These are phyloP conservation scores for Beauveria bassiana DNA, from an alignment of 2,329 filamentous ascomycete genomes.

Conservation along the genomic window DNA sequence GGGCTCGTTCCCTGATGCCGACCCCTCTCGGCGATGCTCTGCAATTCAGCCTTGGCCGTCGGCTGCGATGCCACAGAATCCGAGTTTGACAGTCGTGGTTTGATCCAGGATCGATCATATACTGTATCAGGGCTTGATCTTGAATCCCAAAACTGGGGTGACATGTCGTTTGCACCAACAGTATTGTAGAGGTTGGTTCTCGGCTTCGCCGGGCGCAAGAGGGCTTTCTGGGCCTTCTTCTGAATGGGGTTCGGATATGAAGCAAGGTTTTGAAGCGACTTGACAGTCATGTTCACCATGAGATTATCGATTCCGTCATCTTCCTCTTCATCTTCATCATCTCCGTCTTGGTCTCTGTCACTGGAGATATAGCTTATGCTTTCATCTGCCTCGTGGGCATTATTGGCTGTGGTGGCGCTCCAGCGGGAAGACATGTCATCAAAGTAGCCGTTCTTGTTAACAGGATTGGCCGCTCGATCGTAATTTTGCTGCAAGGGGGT, in stretches of 20 bases:
- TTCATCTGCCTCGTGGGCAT: background rate
- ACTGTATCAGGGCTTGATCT: background rate
- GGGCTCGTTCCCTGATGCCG: background rate
- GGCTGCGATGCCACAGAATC: slow-evolving; percentile 7
- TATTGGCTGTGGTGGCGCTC: background rate
- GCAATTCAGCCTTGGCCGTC: slow-evolving; percentile 4
- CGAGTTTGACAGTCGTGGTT: slow-evolving; percentile 4
- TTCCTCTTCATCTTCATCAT: slow-evolving; percentile 22
- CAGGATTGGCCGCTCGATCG: slow-evolving; percentile 41
- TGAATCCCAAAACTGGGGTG: background rate
- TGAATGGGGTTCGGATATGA: slow-evolving; percentile 50
- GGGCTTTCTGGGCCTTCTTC: slow-evolving; percentile 40
- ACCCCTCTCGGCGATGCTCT: background rate
- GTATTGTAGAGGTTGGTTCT: slow-evolving; percentile 10
- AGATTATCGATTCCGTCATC: slow-evolving; percentile 22
- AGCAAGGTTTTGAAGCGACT: slow-evolving; percentile 44
- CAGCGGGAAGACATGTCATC: slow-evolving; percentile 2
- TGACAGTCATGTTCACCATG: slow-evolving; percentile 34
- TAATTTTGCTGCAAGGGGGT: slow-evolving; percentile 47
- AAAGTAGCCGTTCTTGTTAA: slow-evolving; percentile 2
- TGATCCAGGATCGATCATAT: background rate
- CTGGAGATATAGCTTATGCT: background rate
- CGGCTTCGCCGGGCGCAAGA: slow-evolving; percentile 27
- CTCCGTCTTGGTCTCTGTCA: slow-evolving; percentile 15
- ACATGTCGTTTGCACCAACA: background rate